Base-by-base conservation (phyloP, 2,329 filamentous ascomycete genomes). In the Aspergillus pseudoglaucus region DNA sequence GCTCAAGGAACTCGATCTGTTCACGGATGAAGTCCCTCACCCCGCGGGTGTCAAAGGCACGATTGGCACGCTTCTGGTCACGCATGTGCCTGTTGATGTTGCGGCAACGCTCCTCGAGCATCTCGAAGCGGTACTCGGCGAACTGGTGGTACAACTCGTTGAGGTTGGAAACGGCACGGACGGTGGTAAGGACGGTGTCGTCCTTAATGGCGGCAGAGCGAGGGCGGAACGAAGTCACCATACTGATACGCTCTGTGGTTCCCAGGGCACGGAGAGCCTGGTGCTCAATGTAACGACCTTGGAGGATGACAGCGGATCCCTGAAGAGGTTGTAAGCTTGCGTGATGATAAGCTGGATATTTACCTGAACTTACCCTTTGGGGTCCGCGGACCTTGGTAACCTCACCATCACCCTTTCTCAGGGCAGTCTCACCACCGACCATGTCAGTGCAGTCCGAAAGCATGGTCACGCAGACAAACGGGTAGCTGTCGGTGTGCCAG, bases 391-490 rank as follows among this genome's bases (percentile, higher is more conserved):
- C 75, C 61, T 81, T 82, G 50, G 80, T 62, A 14, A 81, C 69
- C 2, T 78, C 72, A 2, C 79, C 79, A 20, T 70, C 69, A 1
- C 69, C 75, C 1, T 71, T 81, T 33, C 74, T 71, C n/a, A 85
- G 61, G 1, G 78, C 81, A 0, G 82, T 85, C 64, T 85, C 82
- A 3, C 82, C 82, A 8, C 82, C 82, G 10, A 81, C 66, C 82
- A 85, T 85, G 33, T 71, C 68, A 0, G 72, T 75, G 53, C 80
- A 83, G 57, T 85, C 81, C 32, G 78, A 81, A 23, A 85, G 72
- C 81, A 85, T 85, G 6, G 76, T 73, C n/a, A 85, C 81, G 54
- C 81, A 84, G n/a, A 85, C 82, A 58, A 84, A 85, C 0, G 82
- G 81, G 59, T 82, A 84, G 58, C 77, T 81, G 61, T 85, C 83